Evolutionary conservation across 176 grass and related monocot genomes (phyloP).

Genomic region (Ensete ventricosum): DNA sequence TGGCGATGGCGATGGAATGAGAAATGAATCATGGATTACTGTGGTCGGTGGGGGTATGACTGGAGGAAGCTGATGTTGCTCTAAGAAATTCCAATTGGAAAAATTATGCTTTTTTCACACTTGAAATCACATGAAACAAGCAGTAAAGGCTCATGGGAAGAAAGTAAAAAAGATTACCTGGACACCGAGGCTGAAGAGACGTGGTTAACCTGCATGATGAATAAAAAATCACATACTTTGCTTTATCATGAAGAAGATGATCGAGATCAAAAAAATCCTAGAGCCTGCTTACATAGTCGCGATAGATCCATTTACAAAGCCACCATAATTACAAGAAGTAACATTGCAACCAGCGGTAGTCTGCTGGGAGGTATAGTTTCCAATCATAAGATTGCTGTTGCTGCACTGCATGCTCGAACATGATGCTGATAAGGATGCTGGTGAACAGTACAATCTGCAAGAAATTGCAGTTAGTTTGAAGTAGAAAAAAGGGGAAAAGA

Average conservation of each 20-base stretch:
- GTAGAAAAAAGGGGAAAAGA: not conserved
- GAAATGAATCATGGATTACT: constrained; percentile 9
- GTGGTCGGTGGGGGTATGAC: constrained; percentile 1
- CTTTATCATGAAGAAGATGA: not conserved
- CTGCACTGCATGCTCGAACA: constrained; percentile 16
- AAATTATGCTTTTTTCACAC: not conserved
- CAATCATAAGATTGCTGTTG: constrained; percentile 16
- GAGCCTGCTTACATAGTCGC: not conserved
- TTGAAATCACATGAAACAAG: not conserved
- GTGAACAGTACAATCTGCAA: constrained; percentile 4
- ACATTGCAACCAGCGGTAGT: constrained; percentile 10
- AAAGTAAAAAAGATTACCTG: not conserved
- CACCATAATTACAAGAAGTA: constrained; percentile 14
- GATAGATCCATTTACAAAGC: constrained; percentile 15
- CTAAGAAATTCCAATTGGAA: not conserved
- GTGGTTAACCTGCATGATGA: constrained; percentile 8
- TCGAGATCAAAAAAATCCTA: not conserved
- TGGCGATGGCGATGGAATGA: constrained; percentile 2
- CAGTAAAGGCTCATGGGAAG: not conserved
- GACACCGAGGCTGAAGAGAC: constrained; percentile 7
- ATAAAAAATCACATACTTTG: not conserved
- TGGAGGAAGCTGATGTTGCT: constrained; percentile 19
- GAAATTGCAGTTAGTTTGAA: not conserved
- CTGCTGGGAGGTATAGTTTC: constrained; percentile 3
- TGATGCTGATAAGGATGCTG: constrained; percentile 3